Conservation (phyloP, 116 monocot species). For the Iris pallida region DNA sequence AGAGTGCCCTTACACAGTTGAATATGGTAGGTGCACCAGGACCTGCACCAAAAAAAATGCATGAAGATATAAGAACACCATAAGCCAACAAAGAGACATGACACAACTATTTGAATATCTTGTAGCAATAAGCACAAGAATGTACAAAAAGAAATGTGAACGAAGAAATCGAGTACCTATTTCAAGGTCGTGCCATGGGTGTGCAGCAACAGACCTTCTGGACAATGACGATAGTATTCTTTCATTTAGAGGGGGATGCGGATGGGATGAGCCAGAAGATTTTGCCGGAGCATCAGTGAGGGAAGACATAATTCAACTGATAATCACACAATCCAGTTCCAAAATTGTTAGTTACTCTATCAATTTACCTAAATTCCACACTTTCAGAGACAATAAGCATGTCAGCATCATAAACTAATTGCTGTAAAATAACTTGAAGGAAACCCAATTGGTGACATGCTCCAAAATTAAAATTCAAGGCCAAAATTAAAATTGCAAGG, state of each 20-base stretch:
- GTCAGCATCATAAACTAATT: no score
- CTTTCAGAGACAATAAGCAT: no score
- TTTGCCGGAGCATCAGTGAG: not conserved
- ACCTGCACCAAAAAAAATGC: constrained; percentile 41
- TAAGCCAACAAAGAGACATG: not conserved
- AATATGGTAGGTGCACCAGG: constrained; percentile 73
- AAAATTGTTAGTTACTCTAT: not conserved
- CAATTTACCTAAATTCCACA: not conserved
- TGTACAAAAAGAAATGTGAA: not conserved
- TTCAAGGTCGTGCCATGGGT: constrained; percentile 99
- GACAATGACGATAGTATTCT: constrained; percentile 76
- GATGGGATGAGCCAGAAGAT: not conserved
- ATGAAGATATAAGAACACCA: not conserved
- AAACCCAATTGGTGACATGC: no score
- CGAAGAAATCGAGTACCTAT: constrained; percentile 42
- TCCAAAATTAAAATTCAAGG: no score
- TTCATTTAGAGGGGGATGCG: constrained; percentile 60
- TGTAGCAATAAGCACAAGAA: not conserved
- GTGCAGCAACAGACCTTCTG: constrained; percentile 74
- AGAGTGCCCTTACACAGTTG: constrained; percentile 64
- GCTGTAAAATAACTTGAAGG: no score
- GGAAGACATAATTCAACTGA: constrained; percentile 8
- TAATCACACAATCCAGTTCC: not conserved
- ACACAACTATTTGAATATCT: no score
- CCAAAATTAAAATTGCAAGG: no score